phyloP scores from a whole-genome alignment of 768 basidiomycete genomes.

The Hypsizygus marmoreus region DNA sequence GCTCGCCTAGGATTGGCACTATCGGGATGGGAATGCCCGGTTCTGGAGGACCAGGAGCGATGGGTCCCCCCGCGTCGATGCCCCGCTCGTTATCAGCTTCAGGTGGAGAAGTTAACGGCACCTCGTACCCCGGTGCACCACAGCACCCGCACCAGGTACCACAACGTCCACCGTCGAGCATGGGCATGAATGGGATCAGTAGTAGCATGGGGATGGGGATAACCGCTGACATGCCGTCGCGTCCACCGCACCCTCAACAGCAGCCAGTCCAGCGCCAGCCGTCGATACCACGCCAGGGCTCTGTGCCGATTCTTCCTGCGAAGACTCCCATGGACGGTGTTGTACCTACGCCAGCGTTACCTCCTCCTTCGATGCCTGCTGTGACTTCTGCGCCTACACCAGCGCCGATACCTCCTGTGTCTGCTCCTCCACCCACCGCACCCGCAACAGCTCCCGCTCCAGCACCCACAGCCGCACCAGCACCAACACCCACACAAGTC shows the following conservation, averaged over 20 bases:
- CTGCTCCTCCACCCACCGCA: no score
- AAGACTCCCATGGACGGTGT: no score
- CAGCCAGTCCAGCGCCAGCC: slow-evolving; percentile 6
- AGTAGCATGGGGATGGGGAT: slow-evolving; percentile 10
- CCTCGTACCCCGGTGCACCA: no score
- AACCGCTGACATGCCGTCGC: slow-evolving; percentile 12
- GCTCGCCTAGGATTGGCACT: slow-evolving; percentile 19
- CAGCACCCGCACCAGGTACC: no score
- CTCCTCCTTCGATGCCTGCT: no score
- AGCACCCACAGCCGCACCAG: no score
- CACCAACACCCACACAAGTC: no score
- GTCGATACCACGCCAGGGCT: slow-evolving; percentile 7
- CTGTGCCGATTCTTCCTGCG: neutral
- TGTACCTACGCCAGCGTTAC: no score
- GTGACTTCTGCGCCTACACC: no score
- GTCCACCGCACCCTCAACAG: slow-evolving; percentile 1
- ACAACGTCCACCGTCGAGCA: slow-evolving; percentile 9
- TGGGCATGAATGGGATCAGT: slow-evolving; percentile 12
- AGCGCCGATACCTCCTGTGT: no score
- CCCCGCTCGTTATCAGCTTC: neutral
- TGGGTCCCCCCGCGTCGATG: slow-evolving; percentile 23
- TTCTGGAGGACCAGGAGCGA: slow-evolving; percentile 7
- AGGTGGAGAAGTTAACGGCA: slow-evolving; percentile 11
- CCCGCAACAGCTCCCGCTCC: no score
- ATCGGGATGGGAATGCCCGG: slow-evolving; percentile 4